These are phyloP conservation scores for Cyberlindnera maritima DNA, from an alignment of 805 yeast genomes.

Conservation along the genomic window DNA sequence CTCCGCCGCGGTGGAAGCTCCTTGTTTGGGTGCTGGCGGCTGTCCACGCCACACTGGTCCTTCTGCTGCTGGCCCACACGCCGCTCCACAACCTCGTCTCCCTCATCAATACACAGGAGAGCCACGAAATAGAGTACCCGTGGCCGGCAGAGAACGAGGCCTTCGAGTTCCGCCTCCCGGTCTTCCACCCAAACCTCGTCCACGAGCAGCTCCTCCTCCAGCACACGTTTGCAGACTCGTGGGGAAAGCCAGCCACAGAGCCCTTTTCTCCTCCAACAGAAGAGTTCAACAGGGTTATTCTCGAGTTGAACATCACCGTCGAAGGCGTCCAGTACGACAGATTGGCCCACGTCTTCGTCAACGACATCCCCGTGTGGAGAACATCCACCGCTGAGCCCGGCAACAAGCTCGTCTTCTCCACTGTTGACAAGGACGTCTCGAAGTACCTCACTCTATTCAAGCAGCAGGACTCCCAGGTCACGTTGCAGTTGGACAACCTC, in stretches of 20 bases:
- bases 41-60: not conserved
- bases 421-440: constrained; percentile 62
- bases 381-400: constrained; percentile 83
- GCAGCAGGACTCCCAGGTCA: constrained; percentile 35
- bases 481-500: constrained; percentile 66
- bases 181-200: constrained; percentile 29
- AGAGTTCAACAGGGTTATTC: constrained; percentile 49
- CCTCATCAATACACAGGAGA: not conserved
- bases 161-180: constrained; percentile 26
- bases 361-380: constrained; percentile 74
- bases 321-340: constrained; percentile 65
- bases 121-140: not conserved
- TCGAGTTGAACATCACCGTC: constrained; percentile 50
- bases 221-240: constrained; percentile 53
- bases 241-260: constrained; percentile 53
- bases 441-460: constrained; percentile 50
- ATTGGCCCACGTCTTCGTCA: constrained; percentile 58
- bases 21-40: too few species aligned
- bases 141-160: constrained; percentile 17
- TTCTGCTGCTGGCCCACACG: not conserved
- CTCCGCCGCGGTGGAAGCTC: too few species aligned
- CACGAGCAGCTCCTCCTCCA: constrained; percentile 39
- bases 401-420: constrained; percentile 44
- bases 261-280: constrained; percentile 44
- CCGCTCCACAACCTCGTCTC: too few species aligned